Evolutionary conservation across 805 yeast genomes (phyloP), one percentile per base, ranked within the genome.

Genomic region (Hanseniaspora occidentalis): DNA sequence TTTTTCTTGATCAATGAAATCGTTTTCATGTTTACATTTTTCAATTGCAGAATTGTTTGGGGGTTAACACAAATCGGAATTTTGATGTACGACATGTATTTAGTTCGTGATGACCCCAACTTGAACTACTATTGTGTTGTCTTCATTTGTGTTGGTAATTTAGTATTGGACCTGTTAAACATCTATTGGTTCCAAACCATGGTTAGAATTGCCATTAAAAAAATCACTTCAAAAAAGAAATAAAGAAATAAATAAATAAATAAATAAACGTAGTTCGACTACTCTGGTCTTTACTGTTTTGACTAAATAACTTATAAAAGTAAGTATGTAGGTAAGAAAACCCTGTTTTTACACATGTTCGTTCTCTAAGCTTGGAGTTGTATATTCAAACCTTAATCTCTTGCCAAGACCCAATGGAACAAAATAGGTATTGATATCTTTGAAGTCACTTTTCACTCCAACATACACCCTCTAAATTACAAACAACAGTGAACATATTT

Each of bases 171-270:
- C 52, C 45, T 61, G 6, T 67, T 86, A 54, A 86, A 86, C 57
- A 57, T 80, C 17, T 68, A 67, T 50, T 86, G 96, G 96, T 84
- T 86, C 60, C 57, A 68, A 44, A 79, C 79, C 51, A 86, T 86
- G 96, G 57, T 84, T 11, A 47, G 51, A 26, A 69, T 82, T 38
- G 89, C 89, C 6, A 54, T 53, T 36, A 69, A 33, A 29, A 41
- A 34, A 26, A 13, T 37, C 3, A 8, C 16, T 7, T 35, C 31
- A 4, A 14, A 11, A 34, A 26, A 21, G 24, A 23, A 22, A 20
- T 11, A 11, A 17, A 6, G 11, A 35, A 39, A 29, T 18, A 3
- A 10, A 26, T 34, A 16, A 2, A n/a, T 16, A 36, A 34, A 13
- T 35, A 24, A 17, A 19, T 14, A 7, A 18, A 35, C 6, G 4